A percentile compares a stretch with the other conserved stretches of the same genome.
Conservation (phyloP, 2,329 filamentous ascomycete genomes). For the Ophiosphaerella herpotricha region DNA sequence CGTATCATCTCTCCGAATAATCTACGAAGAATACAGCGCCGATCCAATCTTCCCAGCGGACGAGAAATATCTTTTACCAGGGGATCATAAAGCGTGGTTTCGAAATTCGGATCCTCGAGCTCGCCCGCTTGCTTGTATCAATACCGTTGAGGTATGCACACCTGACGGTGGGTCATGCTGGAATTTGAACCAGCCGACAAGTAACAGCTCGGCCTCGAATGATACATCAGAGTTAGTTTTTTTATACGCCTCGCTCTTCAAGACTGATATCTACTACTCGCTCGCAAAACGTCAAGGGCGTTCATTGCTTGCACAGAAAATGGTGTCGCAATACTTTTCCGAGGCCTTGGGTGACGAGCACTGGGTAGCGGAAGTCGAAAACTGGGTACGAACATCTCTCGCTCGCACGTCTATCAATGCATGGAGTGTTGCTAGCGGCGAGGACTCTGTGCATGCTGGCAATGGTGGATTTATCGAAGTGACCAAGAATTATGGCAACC, state of each 20-base stretch:
- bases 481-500: not conserved
- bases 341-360: not conserved
- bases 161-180: not conserved
- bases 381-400: not conserved
- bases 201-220: not conserved
- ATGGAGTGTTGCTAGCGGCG: slow-evolving; percentile 6
- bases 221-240: not conserved
- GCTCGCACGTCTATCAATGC: slow-evolving; percentile 3
- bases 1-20: slow-evolving; percentile 1
- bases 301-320: slow-evolving; percentile 1
- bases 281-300: slow-evolving; percentile 4
- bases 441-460: slow-evolving; percentile 1
- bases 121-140: slow-evolving; percentile 3
- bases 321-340: slow-evolving; percentile 3
- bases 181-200: not conserved
- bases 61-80: not conserved
- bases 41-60: slow-evolving; percentile 4
- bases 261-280: slow-evolving; percentile 2
- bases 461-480: not conserved
- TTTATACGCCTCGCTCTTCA: slow-evolving; percentile 1
- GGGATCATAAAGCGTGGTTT: not conserved
- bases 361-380: slow-evolving; percentile 2
- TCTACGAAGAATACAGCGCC: slow-evolving; percentile 1
- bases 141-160: slow-evolving; percentile 2
- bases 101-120: slow-evolving; percentile 5